Evolutionary conservation across 345 rosid genomes (phyloP).

Genomic region (Diplotaxis tenuifolia): DNA sequence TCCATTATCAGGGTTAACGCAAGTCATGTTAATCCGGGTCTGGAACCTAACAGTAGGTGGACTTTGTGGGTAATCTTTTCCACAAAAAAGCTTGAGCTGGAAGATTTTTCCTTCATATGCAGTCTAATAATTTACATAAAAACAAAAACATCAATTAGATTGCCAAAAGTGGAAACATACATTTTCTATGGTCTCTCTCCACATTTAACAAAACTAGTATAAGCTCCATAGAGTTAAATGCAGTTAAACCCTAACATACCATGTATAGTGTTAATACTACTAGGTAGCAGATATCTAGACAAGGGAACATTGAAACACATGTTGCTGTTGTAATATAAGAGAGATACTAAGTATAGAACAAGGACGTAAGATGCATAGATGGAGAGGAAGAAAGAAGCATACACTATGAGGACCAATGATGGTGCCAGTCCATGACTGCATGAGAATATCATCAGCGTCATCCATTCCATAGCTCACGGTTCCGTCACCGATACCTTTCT

Average conservation of each 20-base stretch:
- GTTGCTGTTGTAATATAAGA: background rate
- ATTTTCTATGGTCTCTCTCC: background rate
- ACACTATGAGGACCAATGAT: constrained; percentile 77
- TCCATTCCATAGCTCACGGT: constrained; percentile 92
- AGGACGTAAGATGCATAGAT: background rate
- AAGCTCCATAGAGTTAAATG: background rate
- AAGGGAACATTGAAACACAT: background rate
- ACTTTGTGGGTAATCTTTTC: constrained; percentile 86
- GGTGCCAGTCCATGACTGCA: constrained; percentile 92
- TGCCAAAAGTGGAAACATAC: constrained; percentile 1
- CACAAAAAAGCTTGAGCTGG: constrained; percentile 89
- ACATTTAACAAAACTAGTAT: background rate
- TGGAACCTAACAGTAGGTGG: constrained; percentile 90
- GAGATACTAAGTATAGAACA: background rate
- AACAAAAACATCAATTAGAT: constrained; percentile 6
- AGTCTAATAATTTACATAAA: constrained; percentile 44
- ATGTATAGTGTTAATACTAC: background rate
- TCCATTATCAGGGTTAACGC: constrained; percentile 87
- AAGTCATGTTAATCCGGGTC: constrained; percentile 80
- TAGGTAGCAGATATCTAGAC: background rate
- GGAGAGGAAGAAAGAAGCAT: constrained; percentile 17
- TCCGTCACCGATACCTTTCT: constrained; percentile 85
- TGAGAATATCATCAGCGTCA: constrained; percentile 75
- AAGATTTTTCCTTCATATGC: constrained; percentile 88
- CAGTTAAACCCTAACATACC: background rate